Evolutionary conservation across 2,329 filamentous ascomycete species (phyloP).

Genomic region (Fusarium subglutinans): DNA sequence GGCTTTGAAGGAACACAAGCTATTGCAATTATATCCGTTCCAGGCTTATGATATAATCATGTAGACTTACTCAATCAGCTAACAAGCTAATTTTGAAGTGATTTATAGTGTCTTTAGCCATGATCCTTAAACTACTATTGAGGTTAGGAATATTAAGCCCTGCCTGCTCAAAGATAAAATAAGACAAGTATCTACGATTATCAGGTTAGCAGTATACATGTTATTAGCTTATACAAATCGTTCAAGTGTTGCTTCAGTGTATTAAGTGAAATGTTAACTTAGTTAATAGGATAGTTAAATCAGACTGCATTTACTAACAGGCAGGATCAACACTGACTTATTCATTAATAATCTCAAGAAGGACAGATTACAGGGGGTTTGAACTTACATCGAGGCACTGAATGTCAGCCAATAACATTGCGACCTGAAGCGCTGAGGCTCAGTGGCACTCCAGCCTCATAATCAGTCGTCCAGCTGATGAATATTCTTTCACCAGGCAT

Average conservation of each 20-base stretch:
- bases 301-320: background rate
- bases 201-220: no score
- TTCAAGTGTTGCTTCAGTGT: background rate
- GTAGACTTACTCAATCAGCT: background rate
- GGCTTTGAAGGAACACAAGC: background rate
- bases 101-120: background rate
- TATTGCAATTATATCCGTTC: background rate
- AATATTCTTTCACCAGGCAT: background rate
- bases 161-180: background rate
- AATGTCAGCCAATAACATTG: background rate
- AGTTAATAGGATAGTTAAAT: background rate
- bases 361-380: background rate
- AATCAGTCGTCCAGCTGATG: background rate
- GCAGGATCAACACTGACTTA: background rate
- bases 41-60: background rate
- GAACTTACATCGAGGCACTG: background rate
- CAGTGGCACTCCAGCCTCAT: no score
- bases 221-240: background rate
- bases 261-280: background rate
- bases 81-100: no score
- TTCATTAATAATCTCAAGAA: background rate
- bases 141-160: background rate
- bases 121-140: background rate
- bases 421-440: background rate
- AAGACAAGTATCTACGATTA: no score